Evolutionary conservation across 306 rosid species (phyloP), one percentile per base, ranked within the genome.

Genomic region (Alnus rubra): DNA sequence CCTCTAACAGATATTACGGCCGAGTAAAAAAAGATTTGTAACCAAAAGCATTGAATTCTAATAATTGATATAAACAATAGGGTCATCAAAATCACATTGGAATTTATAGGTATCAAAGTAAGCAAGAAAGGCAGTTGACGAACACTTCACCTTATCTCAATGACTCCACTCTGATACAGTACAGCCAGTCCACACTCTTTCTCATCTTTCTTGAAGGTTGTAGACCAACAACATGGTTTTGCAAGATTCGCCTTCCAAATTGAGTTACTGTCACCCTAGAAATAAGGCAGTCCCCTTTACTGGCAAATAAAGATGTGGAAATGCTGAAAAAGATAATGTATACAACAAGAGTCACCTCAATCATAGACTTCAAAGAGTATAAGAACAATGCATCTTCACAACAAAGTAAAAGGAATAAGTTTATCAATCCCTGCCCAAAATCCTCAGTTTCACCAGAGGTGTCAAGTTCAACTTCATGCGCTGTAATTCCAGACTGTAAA

Each of bases 131-230:
- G 63, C 35, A 81, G 45, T 74, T 13, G 16, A 54, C 74, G 31
- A 71, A 83, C 80, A 76, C 69, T 84, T 82, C 83, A 92, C 98
- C 98, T 94, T 85, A 90, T 82, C 83, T 94, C 97, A 81, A 94
- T 86, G 81, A 68, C 89, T 78, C 98, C 94, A 74, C 87, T 88
- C 74, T 81, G 93, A 86, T 90, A 90, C 51, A 94, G 88, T 70
- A 90, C 81, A 81, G 82, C 81, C 74, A 92, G 77, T 28, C 87
- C 88, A 82, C 79, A 76, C 54, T 89, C 90, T 77, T 86, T 88
- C 79, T 86, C 93, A 65, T 87, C 84, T 89, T 89, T 90, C 87
- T 83, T 87, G 18, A 92, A 81, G 62, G 74, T 84, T 62, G 91
- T 76, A 59, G 97, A 89, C 98, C 97, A 94, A 85, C 91, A 85